Base-by-base conservation (phyloP, 352 stramenopile genomes). In the Phytopythium ostracodes region DNA sequence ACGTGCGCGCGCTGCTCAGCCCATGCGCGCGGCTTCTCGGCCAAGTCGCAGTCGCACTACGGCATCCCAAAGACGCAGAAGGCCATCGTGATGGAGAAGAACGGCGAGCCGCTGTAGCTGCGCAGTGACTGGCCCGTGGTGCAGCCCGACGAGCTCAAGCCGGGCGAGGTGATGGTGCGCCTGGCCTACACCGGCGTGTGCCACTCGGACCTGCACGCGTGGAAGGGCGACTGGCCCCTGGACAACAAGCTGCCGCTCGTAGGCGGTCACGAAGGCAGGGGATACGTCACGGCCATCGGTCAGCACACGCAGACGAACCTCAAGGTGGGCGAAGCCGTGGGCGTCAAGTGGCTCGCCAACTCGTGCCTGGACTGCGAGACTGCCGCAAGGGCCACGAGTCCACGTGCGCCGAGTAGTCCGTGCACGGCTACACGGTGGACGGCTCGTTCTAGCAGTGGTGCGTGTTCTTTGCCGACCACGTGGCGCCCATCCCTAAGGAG, bases 381-480 rank as follows among this genome's bases (percentile, higher is more conserved):
- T 86, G 76, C 54, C 74, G 68, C 44, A 82, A 84, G 59, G 75
- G 70, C 64, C 65, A 80, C 54, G 77, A 87, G 44, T 70, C 66
- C 29, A 77, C 64, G 5, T 87, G 75, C 38, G 66, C 72, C 24
- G 66, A 68, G 15, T 66, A 68, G 25, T 54, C 71, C 33, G 55
- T 75, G 56, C 73, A 81, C 57, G 73, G 73, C 59, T 71, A 71
- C 62, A 73, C 64, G 15, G 51, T 79, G 17, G 66, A 75, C 46
- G 71, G 65, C n/a, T 87, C 89, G 12, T 90, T 90, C 58, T 65
- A 75, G 50, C 67, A 83, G 58, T 81, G 70, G 71, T 79, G 67
- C 36, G 83, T 90, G 44, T 89, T 81, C 43, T 97, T 94, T 63
- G 73, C 72, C 8, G 69, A 88, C 56, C 70, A 78, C 50, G 87